These are phyloP conservation scores for Blastocystis sp. DNA, from an alignment of 352 stramenopile species.

Conservation along the genomic window DNA sequence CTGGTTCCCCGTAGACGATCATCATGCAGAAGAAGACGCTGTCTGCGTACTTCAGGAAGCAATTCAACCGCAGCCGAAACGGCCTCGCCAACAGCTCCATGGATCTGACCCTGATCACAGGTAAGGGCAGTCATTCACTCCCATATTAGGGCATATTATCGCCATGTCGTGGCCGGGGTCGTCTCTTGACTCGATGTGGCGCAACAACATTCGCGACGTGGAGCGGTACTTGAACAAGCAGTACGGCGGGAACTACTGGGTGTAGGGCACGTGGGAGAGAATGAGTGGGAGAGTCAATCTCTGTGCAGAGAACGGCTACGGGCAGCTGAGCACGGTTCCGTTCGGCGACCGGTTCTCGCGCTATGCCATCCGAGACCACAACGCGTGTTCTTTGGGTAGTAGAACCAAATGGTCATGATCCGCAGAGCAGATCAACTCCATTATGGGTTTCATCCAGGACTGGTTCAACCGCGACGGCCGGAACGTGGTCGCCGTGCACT, in stretches of 20 bases:
- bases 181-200: background rate
- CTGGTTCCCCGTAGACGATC: constrained; percentile 4
- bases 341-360: background rate
- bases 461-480: constrained; percentile 20
- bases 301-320: constrained; percentile 31
- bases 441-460: background rate
- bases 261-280: background rate
- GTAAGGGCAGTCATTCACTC: background rate
- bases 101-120: constrained; percentile 39
- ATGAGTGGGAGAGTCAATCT: constrained; percentile 28
- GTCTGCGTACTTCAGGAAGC: constrained; percentile 5
- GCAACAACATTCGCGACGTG: constrained; percentile 31
- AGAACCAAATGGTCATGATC: background rate
- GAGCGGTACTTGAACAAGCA: constrained; percentile 19
- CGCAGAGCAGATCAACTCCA: background rate
- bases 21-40: constrained; percentile 1
- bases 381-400: background rate
- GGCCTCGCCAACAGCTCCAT: constrained; percentile 5
- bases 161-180: constrained; percentile 39
- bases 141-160: background rate
- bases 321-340: background rate
- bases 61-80: constrained; percentile 56
- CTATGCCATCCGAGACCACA: background rate
- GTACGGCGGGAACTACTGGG: constrained; percentile 1
- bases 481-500: constrained; percentile 72